These are phyloP conservation scores for Thelonectria blattea DNA, from an alignment of 2,329 filamentous ascomycete species.

Conservation along the genomic window DNA sequence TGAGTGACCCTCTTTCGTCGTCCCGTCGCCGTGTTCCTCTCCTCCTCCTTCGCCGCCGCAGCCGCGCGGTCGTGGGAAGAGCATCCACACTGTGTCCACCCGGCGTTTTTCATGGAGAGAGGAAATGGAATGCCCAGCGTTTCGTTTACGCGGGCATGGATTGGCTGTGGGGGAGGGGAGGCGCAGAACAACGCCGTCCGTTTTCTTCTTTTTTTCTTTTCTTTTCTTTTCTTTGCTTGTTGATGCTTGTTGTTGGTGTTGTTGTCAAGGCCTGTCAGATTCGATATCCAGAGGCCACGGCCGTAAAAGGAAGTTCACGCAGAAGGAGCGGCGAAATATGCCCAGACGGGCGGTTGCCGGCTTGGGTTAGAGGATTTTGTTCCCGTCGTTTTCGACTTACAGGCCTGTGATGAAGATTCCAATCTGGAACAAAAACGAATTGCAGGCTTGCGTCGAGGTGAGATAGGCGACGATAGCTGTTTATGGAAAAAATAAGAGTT, in stretches of 20 bases:
- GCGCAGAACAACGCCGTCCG: slow-evolving; percentile 1
- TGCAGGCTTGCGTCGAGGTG: not conserved
- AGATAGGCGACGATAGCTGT: slow-evolving; percentile 8
- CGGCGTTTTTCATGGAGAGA: not conserved
- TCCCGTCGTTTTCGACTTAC: not conserved
- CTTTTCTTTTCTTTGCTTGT: not conserved
- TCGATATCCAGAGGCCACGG: not conserved
- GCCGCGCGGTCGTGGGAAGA: slow-evolving; percentile 12
- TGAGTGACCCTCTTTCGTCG: not conserved
- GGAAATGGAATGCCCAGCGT: not conserved
- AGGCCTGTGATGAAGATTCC: not conserved
- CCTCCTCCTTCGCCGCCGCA: slow-evolving; percentile 13
- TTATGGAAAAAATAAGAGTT: not conserved
- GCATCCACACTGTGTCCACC: slow-evolving; percentile 15
- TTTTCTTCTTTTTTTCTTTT: not conserved
- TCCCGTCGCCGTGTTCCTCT: slow-evolving; percentile 12
- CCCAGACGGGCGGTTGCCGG: slow-evolving; percentile 8
- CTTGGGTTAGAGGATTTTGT: not conserved
- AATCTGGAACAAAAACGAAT: not conserved
- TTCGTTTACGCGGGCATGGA: not conserved
- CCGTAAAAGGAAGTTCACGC: slow-evolving; percentile 5
- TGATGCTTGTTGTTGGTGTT: too few species aligned
- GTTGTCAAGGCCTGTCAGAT: not conserved
- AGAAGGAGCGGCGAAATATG: slow-evolving; percentile 4
- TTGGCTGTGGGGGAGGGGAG: slow-evolving; percentile 7